Conservation (phyloP, 805 yeast genomes). For the Starmerella sirachaensis region DNA sequence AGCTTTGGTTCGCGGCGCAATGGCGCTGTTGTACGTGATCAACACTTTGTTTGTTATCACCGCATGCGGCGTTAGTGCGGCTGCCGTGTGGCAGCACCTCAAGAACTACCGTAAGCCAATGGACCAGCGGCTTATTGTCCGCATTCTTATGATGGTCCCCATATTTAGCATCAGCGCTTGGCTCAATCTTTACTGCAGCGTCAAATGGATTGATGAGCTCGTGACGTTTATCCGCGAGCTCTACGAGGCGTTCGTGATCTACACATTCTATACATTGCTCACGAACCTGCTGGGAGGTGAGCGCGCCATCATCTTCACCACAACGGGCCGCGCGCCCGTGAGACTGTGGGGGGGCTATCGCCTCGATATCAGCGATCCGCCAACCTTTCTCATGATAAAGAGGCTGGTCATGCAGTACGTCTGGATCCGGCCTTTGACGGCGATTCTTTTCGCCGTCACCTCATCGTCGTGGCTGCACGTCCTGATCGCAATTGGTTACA, state of each 20-base stretch:
- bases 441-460: slow-evolving; percentile 28
- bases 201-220: slow-evolving; percentile 3
- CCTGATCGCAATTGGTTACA: slow-evolving; percentile 61
- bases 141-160: slow-evolving; percentile 76
- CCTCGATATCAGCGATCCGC: slow-evolving; percentile 79
- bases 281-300: slow-evolving; percentile 89
- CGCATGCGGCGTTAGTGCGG: slow-evolving; percentile 34
- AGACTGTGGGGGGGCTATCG: slow-evolving; percentile 32
- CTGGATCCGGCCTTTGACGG: slow-evolving; percentile 83
- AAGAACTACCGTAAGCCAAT: slow-evolving; percentile 75
- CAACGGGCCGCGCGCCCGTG: slow-evolving; percentile 60
- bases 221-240: slow-evolving; percentile 54
- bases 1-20: neutral
- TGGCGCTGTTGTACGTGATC: slow-evolving; percentile 9
- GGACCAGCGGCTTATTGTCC: slow-evolving; percentile 71
- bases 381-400: slow-evolving; percentile 61
- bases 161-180: slow-evolving; percentile 65
- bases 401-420: slow-evolving; percentile 86
- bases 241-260: slow-evolving; percentile 92
- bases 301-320: slow-evolving; percentile 58
- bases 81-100: slow-evolving; percentile 43
- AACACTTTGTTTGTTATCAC: slow-evolving; percentile 18
- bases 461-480: slow-evolving; percentile 29
- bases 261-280: slow-evolving; percentile 76
- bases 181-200: slow-evolving; percentile 36